Percentiles rank a stretch among this genome's conserved stretches.
Evolutionary conservation across 148 eudicot species (phyloP).

Genomic region (Dianthus caryophyllus): DNA sequence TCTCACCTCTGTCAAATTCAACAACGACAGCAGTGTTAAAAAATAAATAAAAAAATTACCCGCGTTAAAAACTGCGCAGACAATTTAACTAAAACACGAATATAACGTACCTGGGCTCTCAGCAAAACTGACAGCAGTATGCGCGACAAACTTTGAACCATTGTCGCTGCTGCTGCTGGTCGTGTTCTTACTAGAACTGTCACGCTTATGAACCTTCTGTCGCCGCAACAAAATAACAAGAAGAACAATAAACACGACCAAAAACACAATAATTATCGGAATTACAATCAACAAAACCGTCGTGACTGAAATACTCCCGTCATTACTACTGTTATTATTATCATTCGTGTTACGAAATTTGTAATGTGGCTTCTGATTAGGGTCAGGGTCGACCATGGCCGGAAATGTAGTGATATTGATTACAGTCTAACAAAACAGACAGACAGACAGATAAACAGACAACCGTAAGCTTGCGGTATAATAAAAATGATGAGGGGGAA

Average conservation of each 20-base stretch:
- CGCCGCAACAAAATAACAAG: constrained; percentile 54
- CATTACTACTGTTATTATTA: neutral
- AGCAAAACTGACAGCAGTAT: constrained; percentile 22
- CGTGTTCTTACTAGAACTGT: constrained; percentile 21
- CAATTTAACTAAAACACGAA: too few species aligned
- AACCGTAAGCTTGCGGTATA: constrained; percentile 4
- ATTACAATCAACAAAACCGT: constrained; percentile 47
- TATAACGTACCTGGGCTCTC: constrained; percentile 36
- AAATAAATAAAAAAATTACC: too few species aligned
- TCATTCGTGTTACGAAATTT: neutral
- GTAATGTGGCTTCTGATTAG: neutral
- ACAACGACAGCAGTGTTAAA: neutral
- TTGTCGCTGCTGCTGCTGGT: constrained; percentile 23
- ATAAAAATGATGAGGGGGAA: too few species aligned
- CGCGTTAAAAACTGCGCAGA: too few species aligned
- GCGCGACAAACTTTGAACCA: constrained; percentile 28
- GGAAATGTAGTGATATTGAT: too few species aligned
- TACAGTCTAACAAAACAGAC: too few species aligned
- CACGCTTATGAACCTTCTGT: constrained; percentile 30
- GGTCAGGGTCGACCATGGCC: too few species aligned
- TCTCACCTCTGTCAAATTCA: constrained; percentile 33
- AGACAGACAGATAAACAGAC: too few species aligned
- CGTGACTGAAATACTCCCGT: constrained; percentile 22
- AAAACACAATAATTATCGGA: constrained; percentile 51
- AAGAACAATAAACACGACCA: constrained; percentile 42